Percentiles rank a stretch among this genome's conserved stretches.
Conservation (phyloP, 2,329 filamentous ascomycete species). For the Pseudogymnoascus sp. region DNA sequence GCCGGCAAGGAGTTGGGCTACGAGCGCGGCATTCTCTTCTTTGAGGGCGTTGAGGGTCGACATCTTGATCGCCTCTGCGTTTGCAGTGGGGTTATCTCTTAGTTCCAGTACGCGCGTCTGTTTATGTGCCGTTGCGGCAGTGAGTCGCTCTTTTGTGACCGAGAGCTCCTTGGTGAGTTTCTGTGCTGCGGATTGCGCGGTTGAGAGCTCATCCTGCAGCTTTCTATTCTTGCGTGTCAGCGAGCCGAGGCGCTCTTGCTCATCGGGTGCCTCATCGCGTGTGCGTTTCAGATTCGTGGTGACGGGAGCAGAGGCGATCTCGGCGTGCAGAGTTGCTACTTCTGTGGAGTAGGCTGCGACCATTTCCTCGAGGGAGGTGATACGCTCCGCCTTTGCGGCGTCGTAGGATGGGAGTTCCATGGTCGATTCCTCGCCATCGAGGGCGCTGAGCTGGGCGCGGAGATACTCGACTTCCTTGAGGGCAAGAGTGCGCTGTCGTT, state of each 20-base stretch:
- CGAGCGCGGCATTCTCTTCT: slow-evolving; percentile 76
- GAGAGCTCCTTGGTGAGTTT: slow-evolving; percentile 70
- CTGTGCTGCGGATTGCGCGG: slow-evolving; percentile 61
- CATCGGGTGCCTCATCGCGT: slow-evolving; percentile 48
- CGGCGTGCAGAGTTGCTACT: slow-evolving; percentile 64
- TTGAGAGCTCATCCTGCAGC: slow-evolving; percentile 69
- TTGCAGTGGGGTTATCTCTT: slow-evolving; percentile 84
- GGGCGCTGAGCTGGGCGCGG: slow-evolving; percentile 81
- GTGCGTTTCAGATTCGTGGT: slow-evolving; percentile 56
- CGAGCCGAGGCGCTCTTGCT: slow-evolving; percentile 65
- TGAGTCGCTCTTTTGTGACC: slow-evolving; percentile 67
- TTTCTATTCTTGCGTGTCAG: slow-evolving; percentile 82
- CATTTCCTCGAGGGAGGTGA: slow-evolving; percentile 76
- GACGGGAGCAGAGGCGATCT: slow-evolving; percentile 55
- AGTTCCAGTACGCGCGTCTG: slow-evolving; percentile 79
- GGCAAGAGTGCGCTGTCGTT: slow-evolving; percentile 78
- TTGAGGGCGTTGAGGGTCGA: slow-evolving; percentile 70
- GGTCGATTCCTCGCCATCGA: slow-evolving; percentile 81
- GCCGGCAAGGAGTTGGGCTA: slow-evolving; percentile 59
- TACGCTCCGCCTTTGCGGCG: slow-evolving; percentile 63
- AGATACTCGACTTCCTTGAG: slow-evolving; percentile 92
- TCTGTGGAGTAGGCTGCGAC: slow-evolving; percentile 83
- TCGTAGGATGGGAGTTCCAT: slow-evolving; percentile 78
- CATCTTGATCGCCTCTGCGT: slow-evolving; percentile 77
- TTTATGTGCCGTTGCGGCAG: slow-evolving; percentile 56